phyloP scores from a whole-genome alignment of 225 moss, liverwort and hornwort genomes.

The Thuidium tamariscinum region DNA sequence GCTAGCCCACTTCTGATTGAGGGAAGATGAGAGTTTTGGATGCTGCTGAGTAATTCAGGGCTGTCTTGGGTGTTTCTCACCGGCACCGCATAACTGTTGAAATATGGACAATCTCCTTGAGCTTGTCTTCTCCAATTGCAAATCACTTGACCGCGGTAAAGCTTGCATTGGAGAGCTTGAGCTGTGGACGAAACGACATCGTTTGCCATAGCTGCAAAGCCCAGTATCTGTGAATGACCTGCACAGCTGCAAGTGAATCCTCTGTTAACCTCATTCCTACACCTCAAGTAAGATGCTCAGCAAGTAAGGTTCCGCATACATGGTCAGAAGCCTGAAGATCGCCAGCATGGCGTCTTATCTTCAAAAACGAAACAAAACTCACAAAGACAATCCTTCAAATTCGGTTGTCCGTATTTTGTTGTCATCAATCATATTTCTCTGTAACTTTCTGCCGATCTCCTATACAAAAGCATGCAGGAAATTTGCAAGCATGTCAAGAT shows the following conservation, averaged over 20 bases:
- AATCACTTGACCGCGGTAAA: not conserved
- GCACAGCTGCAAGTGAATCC: slow-evolving; percentile 39
- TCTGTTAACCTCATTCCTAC: not conserved
- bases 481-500: not conserved
- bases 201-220: slow-evolving; percentile 49
- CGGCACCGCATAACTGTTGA: slow-evolving; percentile 23
- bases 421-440: not conserved
- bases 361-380: not conserved
- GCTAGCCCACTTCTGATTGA: not conserved
- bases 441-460: not conserved
- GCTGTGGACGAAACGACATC: slow-evolving; percentile 50
- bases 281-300: not conserved
- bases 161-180: slow-evolving; percentile 1
- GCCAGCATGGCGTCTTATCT: not conserved
- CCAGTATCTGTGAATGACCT: slow-evolving; percentile 54
- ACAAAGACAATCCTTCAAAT: not conserved
- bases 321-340: not conserved
- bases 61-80: slow-evolving; percentile 22
- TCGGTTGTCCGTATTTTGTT: not conserved
- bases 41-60: slow-evolving; percentile 1
- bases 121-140: slow-evolving; percentile 12
- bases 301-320: not conserved
- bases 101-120: slow-evolving; percentile 45
- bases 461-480: not conserved
- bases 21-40: not conserved